Evolutionary conservation across 2,329 filamentous ascomycete genomes (phyloP), one percentile per base, ranked within the genome.

Genomic region (Monilinia vaccinii-corymbosi): DNA sequence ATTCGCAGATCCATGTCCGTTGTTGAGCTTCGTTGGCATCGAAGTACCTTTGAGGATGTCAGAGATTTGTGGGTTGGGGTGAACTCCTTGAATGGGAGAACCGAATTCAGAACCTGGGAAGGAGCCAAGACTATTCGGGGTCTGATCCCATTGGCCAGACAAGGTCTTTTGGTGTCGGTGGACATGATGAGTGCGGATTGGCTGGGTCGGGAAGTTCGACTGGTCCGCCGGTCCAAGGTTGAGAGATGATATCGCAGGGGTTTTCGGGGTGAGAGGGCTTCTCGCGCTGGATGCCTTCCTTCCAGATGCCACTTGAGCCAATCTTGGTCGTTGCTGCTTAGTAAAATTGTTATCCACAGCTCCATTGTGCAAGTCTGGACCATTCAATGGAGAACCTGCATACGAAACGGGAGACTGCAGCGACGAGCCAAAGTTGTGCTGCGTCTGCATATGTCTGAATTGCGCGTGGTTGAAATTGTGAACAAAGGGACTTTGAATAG

Each of bases 41-140:
- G 93, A 97, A 40, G 90, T 91, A 71, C 89, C 91, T 71, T 92
- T 86, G 71, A 99, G 82, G 56, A 97, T 88, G 70, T 96, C 92
- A 21, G 88, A 89, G 68, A 97, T 95, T 65, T 91, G 89, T 21
- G 87, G 82, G 66, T 85, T 86, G 34, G 70, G 70, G 64, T 83
- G 81, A 71, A 89, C 79, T 31, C 82, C 80, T 67, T 84, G 82
- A 69, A 88, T 80, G 3, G 93, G 93, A 0, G 93, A 97, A 8
- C 89, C 88, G 67, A 96, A 91, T 2, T 90, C 90, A 0, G 93
- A 96, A 64, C 93, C 91, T 55, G 90, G 86, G 71, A 91, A 96
- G 10, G 92, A 95, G 34, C 89, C 87, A 28, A 89, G 81, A 71
- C 89, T 95, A 63, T 85, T 87, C 3, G 91, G 89, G 0, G 90